Evolutionary conservation across 2,329 filamentous ascomycete genomes (phyloP).

Genomic region (Sphaerulina musiva): DNA sequence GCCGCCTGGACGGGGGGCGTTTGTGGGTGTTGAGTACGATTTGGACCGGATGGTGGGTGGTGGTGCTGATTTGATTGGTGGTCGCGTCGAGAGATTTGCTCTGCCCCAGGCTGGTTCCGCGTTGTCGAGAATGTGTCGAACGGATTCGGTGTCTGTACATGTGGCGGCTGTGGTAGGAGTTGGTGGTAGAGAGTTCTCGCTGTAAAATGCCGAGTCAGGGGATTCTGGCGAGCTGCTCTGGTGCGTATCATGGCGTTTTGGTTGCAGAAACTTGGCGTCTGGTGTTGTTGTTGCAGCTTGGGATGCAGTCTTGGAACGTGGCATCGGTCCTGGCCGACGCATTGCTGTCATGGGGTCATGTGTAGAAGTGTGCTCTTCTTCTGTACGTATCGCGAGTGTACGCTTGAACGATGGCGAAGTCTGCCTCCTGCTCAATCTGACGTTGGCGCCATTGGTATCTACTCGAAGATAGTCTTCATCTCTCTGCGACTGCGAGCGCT

Average conservation of each 20-base stretch:
- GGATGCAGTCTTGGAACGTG: slow-evolving; percentile 28
- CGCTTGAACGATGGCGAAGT: slow-evolving; percentile 19
- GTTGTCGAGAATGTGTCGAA: slow-evolving; percentile 11
- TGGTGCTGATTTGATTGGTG: slow-evolving; percentile 4
- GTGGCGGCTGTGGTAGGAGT: slow-evolving; percentile 27
- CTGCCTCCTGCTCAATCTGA: slow-evolving; percentile 10
- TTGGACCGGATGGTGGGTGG: background rate
- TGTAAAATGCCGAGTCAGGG: slow-evolving; percentile 22
- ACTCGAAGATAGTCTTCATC: slow-evolving; percentile 1
- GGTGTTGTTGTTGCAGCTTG: slow-evolving; percentile 15
- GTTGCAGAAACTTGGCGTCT: slow-evolving; percentile 16
- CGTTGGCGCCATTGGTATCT: background rate
- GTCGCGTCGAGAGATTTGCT: background rate
- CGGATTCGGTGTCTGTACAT: slow-evolving; percentile 21
- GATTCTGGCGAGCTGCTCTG: slow-evolving; percentile 19
- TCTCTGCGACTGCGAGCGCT: slow-evolving; percentile 13
- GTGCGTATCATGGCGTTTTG: slow-evolving; percentile 8
- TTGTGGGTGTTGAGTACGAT: background rate
- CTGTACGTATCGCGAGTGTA: slow-evolving; percentile 17
- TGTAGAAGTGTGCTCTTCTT: background rate
- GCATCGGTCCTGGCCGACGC: slow-evolving; percentile 19
- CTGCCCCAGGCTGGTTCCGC: slow-evolving; percentile 20
- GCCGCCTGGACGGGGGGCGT: background rate
- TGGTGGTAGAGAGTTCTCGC: slow-evolving; percentile 26
- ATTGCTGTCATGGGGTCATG: slow-evolving; percentile 15